Base-by-base conservation (phyloP, 768 basidiomycete species). In the Leucogyrophana mollusca region DNA sequence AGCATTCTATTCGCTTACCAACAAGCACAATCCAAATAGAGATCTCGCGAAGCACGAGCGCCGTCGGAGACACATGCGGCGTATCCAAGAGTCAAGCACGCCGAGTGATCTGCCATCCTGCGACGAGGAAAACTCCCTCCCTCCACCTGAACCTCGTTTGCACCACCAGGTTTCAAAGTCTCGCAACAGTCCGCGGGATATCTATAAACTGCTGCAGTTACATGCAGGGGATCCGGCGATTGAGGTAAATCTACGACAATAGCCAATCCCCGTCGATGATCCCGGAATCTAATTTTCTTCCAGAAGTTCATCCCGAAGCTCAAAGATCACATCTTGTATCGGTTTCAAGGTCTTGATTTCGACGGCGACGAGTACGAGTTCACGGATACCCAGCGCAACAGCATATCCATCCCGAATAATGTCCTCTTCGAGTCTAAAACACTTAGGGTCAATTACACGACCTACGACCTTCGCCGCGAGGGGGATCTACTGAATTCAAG, bases 391-490 rank as follows among this genome's bases (percentile, higher is more conserved):
- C 20, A 22, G 8, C 22, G 23, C 21, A 40, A 40, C 21, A 40
- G 10, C 11, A 20, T 40, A 13, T 40, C 16, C 4, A 23, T 17
- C 16, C 40, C 22, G 27, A 3, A 40, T 6, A 21, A 40, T 41
- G 8, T 27, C 23, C n/a, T 32, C 20, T 17, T 11, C 23, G 17
- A 38, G 23, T 25, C 21, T 24, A 17, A 32, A 9, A 3, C 20
- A 2, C 7, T 56, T 3, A 36, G 20, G 1, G 11, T 58, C 0
- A 43, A 40, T 23, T 59, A 53, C 17, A 56, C 50, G 0, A 60
- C 50, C 4, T 62, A 63, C 9, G 43, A 63, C 9, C 23, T 63
- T 7, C 23, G 30, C 1, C 16, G 36, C 3, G 54, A 45, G 13
- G 22, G 49, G 4, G 54, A 58, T 20, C 35, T 10, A 0, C 41